A percentile compares a stretch with the other conserved stretches of the same genome.
Conservation (phyloP, 768 basidiomycete species). For the Dentipellis fragilis region DNA sequence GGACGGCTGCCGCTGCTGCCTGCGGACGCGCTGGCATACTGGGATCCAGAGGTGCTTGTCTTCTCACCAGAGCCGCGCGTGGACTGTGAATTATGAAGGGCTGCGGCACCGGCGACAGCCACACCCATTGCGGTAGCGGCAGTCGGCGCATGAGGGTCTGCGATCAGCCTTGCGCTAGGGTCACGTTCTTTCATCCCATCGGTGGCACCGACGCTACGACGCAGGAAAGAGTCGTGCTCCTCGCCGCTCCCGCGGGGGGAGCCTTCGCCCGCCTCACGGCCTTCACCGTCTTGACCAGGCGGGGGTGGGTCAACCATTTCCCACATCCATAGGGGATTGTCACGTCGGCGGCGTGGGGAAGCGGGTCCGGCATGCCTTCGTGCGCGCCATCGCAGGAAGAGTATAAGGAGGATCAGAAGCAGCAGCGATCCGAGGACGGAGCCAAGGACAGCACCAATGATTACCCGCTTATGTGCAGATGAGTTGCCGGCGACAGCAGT, state of each 20-base stretch:
- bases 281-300: slow-evolving; percentile 1
- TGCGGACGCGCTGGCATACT: background rate
- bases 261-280: slow-evolving; percentile 42
- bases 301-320: slow-evolving; percentile 3
- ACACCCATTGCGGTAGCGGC: slow-evolving; percentile 7
- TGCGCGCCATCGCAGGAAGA: slow-evolving; percentile 28
- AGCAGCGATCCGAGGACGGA: slow-evolving; percentile 8
- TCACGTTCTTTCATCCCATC: background rate
- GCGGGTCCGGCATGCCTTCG: slow-evolving; percentile 15
- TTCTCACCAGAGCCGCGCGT: background rate
- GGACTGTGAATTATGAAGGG: background rate
- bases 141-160: background rate
- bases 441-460: slow-evolving; percentile 13
- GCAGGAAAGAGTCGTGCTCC: slow-evolving; percentile 58
- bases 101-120: background rate
- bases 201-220: slow-evolving; percentile 18
- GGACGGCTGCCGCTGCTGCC: background rate
- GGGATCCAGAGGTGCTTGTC: background rate
- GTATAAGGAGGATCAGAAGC: slow-evolving; percentile 7
- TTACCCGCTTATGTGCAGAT: slow-evolving; percentile 4
- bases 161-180: slow-evolving; percentile 8
- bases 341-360: background rate
- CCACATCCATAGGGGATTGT: slow-evolving; percentile 14
- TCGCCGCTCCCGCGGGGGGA: slow-evolving; percentile 63
- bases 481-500: background rate